Evolutionary conservation across 768 basidiomycete genomes (phyloP).

Genomic region (Daedaleopsis nitida): DNA sequence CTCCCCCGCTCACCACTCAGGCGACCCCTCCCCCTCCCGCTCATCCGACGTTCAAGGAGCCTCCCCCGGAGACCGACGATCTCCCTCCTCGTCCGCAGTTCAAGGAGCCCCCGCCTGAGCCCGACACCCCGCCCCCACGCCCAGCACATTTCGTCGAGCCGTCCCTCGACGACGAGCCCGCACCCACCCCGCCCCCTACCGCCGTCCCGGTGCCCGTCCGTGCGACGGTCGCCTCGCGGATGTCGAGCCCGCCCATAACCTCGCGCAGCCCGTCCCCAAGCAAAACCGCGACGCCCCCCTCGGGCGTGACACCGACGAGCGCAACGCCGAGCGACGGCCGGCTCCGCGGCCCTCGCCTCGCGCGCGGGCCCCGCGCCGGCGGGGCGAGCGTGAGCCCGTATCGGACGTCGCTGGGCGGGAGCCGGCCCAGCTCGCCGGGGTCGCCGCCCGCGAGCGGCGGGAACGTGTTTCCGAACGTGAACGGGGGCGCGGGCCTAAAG

Average conservation of each 20-base stretch:
- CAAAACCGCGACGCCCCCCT: slow-evolving; percentile 41
- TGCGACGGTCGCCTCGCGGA: slow-evolving; percentile 31
- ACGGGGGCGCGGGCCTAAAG: slow-evolving; percentile 8
- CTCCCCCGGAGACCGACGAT: slow-evolving; percentile 60
- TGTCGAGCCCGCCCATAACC: slow-evolving; percentile 40
- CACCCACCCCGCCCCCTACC: slow-evolving; percentile 26
- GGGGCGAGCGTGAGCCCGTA: slow-evolving; percentile 60
- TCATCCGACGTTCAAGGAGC: slow-evolving; percentile 61
- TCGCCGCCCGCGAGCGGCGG: slow-evolving; percentile 13
- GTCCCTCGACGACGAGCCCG: slow-evolving; percentile 50
- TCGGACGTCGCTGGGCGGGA: slow-evolving; percentile 38
- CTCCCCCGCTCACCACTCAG: slow-evolving; percentile 10
- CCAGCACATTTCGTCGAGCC: slow-evolving; percentile 42
- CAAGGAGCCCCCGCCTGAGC: slow-evolving; percentile 37
- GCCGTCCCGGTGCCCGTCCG: slow-evolving; percentile 13
- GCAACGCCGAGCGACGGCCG: slow-evolving; percentile 38
- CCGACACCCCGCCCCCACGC: slow-evolving; percentile 12
- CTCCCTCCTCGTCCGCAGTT: slow-evolving; percentile 44
- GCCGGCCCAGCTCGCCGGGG: slow-evolving; percentile 18
- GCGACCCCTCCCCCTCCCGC: slow-evolving; percentile 20
- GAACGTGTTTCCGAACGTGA: slow-evolving; percentile 14
- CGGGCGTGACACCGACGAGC: slow-evolving; percentile 40
- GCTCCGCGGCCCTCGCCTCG: slow-evolving; percentile 51
- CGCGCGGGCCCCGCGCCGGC: slow-evolving; percentile 48
- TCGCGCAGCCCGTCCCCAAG: slow-evolving; percentile 34